A percentile compares a stretch with the other conserved stretches of the same genome.
These are phyloP conservation scores for Ophiobolus disseminans DNA, from an alignment of 2,329 filamentous ascomycete genomes.

Conservation along the genomic window DNA sequence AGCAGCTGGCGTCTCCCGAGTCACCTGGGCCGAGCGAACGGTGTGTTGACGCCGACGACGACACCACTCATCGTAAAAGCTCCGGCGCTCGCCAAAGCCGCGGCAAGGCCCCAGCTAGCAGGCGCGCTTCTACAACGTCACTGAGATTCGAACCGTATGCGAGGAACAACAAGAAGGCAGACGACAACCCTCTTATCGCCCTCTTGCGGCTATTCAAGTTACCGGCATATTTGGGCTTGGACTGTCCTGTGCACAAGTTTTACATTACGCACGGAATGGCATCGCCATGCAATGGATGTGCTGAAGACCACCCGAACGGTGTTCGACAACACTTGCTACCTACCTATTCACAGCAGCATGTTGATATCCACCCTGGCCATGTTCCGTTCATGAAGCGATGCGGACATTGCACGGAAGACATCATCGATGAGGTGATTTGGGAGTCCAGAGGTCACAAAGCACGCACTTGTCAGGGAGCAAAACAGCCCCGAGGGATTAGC, in stretches of 20 bases:
- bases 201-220: not conserved
- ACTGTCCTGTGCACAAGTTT: conserved; percentile 11
- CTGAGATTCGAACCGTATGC: not conserved
- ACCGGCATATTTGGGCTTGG: not conserved
- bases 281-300: conserved; percentile 11
- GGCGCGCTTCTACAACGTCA: not conserved
- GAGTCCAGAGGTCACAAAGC: not conserved
- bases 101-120: not conserved
- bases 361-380: not conserved
- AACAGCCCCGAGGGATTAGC: conserved; percentile 1
- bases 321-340: conserved; percentile 9
- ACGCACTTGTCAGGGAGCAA: conserved; percentile 2
- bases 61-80: not conserved
- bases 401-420: conserved; percentile 6
- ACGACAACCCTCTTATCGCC: not conserved
- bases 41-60: not conserved
- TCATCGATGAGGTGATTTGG: conserved; percentile 4
- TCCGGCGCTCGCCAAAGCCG: not conserved
- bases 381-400: conserved; percentile 5
- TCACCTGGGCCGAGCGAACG: not conserved
- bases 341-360: conserved; percentile 9
- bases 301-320: conserved; percentile 5
- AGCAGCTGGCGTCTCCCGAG: not conserved
- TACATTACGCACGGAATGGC: conserved; percentile 1
- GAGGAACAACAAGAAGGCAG: not conserved